Evolutionary conservation across 192 early-diverging fungal species (phyloP).

Genomic region (Phlyctochytrium planicorne): DNA sequence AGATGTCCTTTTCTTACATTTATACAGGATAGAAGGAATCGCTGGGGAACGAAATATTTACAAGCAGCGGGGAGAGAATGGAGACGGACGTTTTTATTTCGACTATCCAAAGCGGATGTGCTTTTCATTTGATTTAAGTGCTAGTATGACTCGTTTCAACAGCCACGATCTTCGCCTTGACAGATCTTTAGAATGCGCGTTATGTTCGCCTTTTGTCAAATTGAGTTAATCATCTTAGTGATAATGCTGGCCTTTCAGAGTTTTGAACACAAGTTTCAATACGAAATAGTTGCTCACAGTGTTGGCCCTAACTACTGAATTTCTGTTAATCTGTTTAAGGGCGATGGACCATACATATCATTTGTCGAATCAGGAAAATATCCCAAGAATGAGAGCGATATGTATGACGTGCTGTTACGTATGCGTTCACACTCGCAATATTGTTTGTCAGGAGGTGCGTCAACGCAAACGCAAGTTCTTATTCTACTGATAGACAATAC

Average conservation of each 20-base stretch:
- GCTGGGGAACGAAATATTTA: conserved; percentile 78
- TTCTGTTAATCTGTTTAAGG: not conserved
- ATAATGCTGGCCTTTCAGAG: conserved; percentile 73
- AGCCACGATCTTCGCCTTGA: conserved; percentile 44
- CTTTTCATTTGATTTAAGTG: conserved; percentile 79
- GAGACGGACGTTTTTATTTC: conserved; percentile 64
- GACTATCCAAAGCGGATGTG: conserved; percentile 73
- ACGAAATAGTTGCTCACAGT: conserved; percentile 73
- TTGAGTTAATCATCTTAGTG: not conserved
- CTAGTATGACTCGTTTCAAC: conserved; percentile 46
- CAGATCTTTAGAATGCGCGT: conserved; percentile 40
- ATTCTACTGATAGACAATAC: conserved; percentile 61
- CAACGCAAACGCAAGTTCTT: not conserved
- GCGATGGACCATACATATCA: conserved; percentile 69
- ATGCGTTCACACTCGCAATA: conserved; percentile 79
- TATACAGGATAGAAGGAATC: conserved; percentile 55
- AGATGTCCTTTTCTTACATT: not conserved
- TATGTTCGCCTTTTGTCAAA: not conserved
- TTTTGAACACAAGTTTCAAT: conserved; percentile 79
- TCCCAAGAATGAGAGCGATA: conserved; percentile 77
- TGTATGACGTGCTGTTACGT: conserved; percentile 51
- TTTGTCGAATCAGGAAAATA: conserved; percentile 69
- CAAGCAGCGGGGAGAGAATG: conserved; percentile 74
- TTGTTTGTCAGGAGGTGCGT: conserved; percentile 59
- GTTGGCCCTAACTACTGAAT: not conserved